Evolutionary conservation across 139 green algal species (phyloP).

Genomic region (Chara braunii): DNA sequence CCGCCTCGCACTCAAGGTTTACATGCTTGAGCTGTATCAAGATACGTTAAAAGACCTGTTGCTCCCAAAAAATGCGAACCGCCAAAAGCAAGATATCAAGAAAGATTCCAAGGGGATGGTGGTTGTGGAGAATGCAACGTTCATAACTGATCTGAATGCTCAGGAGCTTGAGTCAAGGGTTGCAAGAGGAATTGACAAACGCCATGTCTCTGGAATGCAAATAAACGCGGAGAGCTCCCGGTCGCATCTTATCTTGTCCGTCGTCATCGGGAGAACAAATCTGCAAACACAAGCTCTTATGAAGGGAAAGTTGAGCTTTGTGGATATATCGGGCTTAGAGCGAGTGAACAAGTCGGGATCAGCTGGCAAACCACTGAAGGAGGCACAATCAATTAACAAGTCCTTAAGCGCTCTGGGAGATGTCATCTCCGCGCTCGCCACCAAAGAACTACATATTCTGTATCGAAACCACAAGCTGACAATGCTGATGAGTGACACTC

Average conservation of each 20-base stretch:
- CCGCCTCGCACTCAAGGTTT: constrained; percentile 56
- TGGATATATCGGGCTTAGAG: constrained; percentile 90
- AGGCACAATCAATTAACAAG: constrained; percentile 99
- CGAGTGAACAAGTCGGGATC: constrained; percentile 88
- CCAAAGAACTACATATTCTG: constrained; percentile 74
- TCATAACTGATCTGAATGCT: constrained; percentile 42
- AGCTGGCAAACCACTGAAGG: constrained; percentile 85
- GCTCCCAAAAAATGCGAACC: constrained; percentile 12
- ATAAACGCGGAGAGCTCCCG: constrained; percentile 48
- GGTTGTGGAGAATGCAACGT: constrained; percentile 68
- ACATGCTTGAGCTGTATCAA: constrained; percentile 97
- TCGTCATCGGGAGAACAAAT: constrained; percentile 88
- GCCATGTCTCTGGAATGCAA: constrained; percentile 29
- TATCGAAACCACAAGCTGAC: constrained; percentile 99
- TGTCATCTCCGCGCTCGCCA: constrained; percentile 86
- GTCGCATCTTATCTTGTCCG: constrained; percentile 87
- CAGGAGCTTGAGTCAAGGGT: constrained; percentile 37
- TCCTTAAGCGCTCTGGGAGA: constrained; percentile 86
- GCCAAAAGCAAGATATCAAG: constrained; percentile 90
- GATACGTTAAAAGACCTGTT: constrained; percentile 79
- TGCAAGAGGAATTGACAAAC: constrained; percentile 25
- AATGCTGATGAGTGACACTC: constrained; percentile 90
- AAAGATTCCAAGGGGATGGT: constrained; percentile 93
- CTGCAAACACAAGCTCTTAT: constrained; percentile 81
- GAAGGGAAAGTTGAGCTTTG: constrained; percentile 72